Base-by-base conservation (phyloP, 2,329 filamentous ascomycete species). In the Botrytis medusae region DNA sequence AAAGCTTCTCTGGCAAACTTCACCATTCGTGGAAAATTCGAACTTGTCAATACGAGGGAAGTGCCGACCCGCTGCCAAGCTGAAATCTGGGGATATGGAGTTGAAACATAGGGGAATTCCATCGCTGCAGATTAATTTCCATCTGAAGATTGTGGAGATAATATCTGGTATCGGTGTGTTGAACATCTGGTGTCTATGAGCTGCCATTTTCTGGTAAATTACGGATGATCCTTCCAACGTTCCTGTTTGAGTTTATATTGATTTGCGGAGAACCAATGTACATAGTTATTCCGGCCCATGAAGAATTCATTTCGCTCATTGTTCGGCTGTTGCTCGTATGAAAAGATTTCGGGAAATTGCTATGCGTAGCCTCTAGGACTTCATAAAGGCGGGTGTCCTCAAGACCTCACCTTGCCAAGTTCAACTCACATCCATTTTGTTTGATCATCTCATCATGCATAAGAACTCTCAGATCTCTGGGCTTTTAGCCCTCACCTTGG, bases 361-460 rank as follows among this genome's bases (percentile, higher is more conserved):
- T 34, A 51, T 71, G 32, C 48, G 57, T 68, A 44, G 59, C 25
- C n/a, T 32, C 14, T 44, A 42, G n/a, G 59, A 64, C 42, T 64
- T 65, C 7, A 65, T 71, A 71, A 71, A 42, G 18, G 32, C 32
- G 59, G 37, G 25, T 51, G 14, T 37, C 20, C 59, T 54, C 42
- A 4, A 40, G 25, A 25, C 12, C 18, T 63, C 7, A 34, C 25
- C 25, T 37, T 63, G 42, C 29, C 42, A 51, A 71, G 44, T 64
- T 40, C n/a, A 9, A 57, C 22, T 32, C 10, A 18, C 29, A 32
- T 29, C 7, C 48, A 68, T 42, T 20, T 25, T 29, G 9, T n/a
- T 54, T 68, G 34, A 32, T 51, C 59, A 51, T 54, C 32, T 32
- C 69, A 71, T 51, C 29, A 71, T 71, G 69, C 42, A 51, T 22